phyloP scores from a whole-genome alignment of 2,329 filamentous ascomycete species.

The Colletotrichum limetticola region DNA sequence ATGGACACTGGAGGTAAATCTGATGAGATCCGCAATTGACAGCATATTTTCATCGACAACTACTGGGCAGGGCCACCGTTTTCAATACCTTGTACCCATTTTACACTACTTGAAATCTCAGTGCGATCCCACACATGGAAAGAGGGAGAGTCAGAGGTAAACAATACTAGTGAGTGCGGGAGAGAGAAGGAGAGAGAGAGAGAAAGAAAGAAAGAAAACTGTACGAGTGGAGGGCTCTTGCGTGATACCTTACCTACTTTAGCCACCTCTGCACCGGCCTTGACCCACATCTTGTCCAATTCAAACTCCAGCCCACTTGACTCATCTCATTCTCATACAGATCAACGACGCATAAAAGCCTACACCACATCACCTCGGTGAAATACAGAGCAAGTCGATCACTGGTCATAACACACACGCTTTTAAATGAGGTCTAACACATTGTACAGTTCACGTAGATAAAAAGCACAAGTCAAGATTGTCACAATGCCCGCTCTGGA shows the following conservation, averaged over 20 bases:
- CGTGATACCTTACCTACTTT: neutral
- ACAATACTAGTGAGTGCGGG: neutral
- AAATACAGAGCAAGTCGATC: neutral
- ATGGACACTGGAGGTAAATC: neutral
- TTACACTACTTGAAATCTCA: neutral
- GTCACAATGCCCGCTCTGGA: slow-evolving; percentile 58
- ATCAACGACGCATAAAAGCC: neutral
- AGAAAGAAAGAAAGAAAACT: neutral
- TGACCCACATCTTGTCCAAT: no score
- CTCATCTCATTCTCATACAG: neutral
- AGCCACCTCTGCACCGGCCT: no score
- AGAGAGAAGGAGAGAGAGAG: neutral
- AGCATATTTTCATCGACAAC: neutral
- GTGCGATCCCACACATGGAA: neutral
- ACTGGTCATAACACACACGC: neutral
- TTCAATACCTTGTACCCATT: neutral
- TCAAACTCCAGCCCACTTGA: neutral
- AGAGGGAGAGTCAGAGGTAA: neutral
- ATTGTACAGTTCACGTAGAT: neutral
- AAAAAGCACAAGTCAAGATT: neutral
- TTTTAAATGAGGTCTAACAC: neutral
- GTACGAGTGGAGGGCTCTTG: neutral
- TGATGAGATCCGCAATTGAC: neutral
- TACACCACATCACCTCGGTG: neutral
- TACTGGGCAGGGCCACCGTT: neutral